Evolutionary conservation across 1,284 basidiomycete genomes (phyloP), one percentile per base, ranked within the genome.

Genomic region (Sphagnurus paluster): DNA sequence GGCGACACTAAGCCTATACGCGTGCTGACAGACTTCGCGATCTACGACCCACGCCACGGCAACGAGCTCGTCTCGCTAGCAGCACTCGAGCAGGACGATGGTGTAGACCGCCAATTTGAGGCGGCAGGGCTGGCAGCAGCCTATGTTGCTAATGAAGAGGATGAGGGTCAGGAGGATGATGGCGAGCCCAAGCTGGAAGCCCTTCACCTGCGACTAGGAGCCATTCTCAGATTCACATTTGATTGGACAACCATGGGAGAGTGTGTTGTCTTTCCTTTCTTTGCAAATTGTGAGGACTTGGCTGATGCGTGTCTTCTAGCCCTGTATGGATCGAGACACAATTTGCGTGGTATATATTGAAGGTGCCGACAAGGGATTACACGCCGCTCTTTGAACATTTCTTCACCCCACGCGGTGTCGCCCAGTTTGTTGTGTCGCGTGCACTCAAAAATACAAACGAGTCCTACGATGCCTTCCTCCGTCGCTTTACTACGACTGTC

Each of bases 251-350:
- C 61, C 28, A 50, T 58, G 34, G 59, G 60, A 17, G 67, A 55
- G 65, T 63, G 63, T 65, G 82, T 76, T 44, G 32, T 42, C 26
- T 24, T 35, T 26, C 11, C 29, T 40, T 32, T 20, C 42, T 40
- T 23, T 17, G 28, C 37, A 43, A n/a, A 13, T 17, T 20, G 8
- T 39, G 19, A 35, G 41, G 10, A 17, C 9, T 28, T 28, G 24
- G 20, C 19, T 42, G 0, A 10, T 37, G 32, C n/a, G 13, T 13
- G 5, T 42, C 23, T 16, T 6, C 21, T 20, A 88, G 86, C 13
- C 75, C 80, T 0, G 59, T 86, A 7, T 84, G 71, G 44, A 68
- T 88, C 10, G 75, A 84, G 54, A 87, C 86, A 0, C 53, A 69
- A 20, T 70, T 68, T 48, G 80, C 80, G 0, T 80, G 76, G 71